Evolutionary conservation across 371 early-diverging fungal species (phyloP), one percentile per base, ranked within the genome.

Genomic region (Mortierella sp.): DNA sequence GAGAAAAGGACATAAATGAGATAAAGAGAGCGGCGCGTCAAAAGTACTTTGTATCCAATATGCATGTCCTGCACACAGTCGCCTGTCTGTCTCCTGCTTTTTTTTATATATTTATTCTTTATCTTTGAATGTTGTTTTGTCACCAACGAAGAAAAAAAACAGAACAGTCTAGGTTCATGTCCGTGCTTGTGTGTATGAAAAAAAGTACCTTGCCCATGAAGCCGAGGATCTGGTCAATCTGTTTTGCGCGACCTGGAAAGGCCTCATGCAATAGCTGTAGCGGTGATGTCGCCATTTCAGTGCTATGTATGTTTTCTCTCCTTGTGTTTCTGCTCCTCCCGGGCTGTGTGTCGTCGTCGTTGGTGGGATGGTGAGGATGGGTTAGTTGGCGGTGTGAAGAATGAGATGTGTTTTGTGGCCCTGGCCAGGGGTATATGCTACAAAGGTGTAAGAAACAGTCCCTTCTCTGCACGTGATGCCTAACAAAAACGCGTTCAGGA

Each of bases 171-270:
- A 68, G 43, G 68, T 68, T 21, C 10, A 68, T 2, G 68, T 35
- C 4, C 16, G 2, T 35, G 3, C 14, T 16, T 8, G 43, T 24
- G 68, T 68, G 35, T 72, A 75, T 35, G 18, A 5, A 63, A 29
- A n/a, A 11, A 56, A 18, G 63, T 85, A 91, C 93, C 79, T 90
- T 83, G 35, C 93, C 93, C 81, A 94, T 90, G 27, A 92, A 88
- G 21, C 84, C 74, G 8, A 91, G 71, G n/a, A 95, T 88, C 71
- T 88, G 90, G 24, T 90, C 89, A 71, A 94, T 91, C 80, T 95
- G 92, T 71, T 91, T 90, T 32, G 89, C 83, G 70, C 95, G 89
- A 10, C 95, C 95, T 18, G 94, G 94, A 79, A 91, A 94, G 32
- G 74, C 71, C 41, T 44, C 41, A 68, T 68, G 75, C 49, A 81